Evolutionary conservation across 148 eudicot genomes (phyloP).

Genomic region (Linanthus parryae): DNA sequence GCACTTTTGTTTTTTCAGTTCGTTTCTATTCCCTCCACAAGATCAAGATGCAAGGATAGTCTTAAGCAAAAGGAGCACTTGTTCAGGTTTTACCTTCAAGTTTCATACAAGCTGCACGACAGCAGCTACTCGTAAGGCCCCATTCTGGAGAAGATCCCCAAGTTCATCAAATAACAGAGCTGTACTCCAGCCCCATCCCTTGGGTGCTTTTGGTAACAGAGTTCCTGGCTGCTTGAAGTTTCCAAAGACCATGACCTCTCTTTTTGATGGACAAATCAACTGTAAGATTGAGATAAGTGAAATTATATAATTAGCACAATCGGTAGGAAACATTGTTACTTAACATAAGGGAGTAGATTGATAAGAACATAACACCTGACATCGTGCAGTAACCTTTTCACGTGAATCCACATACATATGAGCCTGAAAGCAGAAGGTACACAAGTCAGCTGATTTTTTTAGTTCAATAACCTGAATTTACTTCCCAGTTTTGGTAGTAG

Average conservation of each 20-base stretch:
- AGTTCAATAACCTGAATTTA: no score
- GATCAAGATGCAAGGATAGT: no score
- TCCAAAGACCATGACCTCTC: slow-evolving; percentile 98
- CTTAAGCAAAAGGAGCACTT: no score
- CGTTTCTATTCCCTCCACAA: no score
- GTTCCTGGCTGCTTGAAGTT: slow-evolving; percentile 92
- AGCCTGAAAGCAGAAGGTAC: slow-evolving; percentile 43
- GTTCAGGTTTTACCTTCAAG: slow-evolving; percentile 12
- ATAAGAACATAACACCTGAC: slow-evolving; percentile 47
- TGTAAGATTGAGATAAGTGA: no score
- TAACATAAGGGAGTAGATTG: no score
- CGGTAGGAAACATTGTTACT: no score
- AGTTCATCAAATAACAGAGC: slow-evolving; percentile 89
- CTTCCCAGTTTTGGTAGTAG: no score
- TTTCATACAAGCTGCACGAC: slow-evolving; percentile 87
- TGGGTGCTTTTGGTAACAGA: slow-evolving; percentile 96
- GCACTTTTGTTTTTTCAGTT: no score
- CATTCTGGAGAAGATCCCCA: slow-evolving; percentile 86
- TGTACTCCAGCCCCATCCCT: slow-evolving; percentile 99
- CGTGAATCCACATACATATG: slow-evolving; percentile 88
- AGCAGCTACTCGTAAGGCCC: slow-evolving; percentile 81
- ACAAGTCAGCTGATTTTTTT: not conserved
- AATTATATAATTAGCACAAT: no score
- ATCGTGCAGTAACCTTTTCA: slow-evolving; percentile 94
- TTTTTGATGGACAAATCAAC: slow-evolving; percentile 95